Evolutionary conservation across 1,284 basidiomycete genomes (phyloP), one percentile per base, ranked within the genome.

Genomic region (Laetiporus sulphureus): DNA sequence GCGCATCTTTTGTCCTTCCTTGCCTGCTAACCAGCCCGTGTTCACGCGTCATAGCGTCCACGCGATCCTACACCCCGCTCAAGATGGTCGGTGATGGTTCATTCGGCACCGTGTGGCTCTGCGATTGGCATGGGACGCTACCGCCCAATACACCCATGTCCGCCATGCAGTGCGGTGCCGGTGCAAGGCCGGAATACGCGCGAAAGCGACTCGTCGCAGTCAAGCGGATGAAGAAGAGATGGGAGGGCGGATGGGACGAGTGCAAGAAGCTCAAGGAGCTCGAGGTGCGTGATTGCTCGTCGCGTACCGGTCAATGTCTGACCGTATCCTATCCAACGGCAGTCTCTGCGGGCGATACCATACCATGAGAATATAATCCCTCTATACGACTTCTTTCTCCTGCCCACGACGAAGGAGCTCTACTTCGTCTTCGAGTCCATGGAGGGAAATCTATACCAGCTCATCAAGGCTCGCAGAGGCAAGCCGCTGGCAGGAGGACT

Each of bases 371-470:
- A 96, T 64, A 92, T 98, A 68, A 98, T 99, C 61, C 94, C 96
- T 40, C 76, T 99, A 49, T 99, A 99, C 72, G 96, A 99, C 66
- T 95, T 93, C 57, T 99, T 98, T 69, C 86, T 98, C 54, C 82
- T 94, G 36, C 94, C 94, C 1, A 76, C 82, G 49, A 82, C 91
- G 41, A 91, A 89, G 63, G 93, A 99, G 67, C 88, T 99, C 53
- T 97, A 98, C 67, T 98, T 99, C 61, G 96, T 99, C 39, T 99
- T 99, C 64, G 96, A 99, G 68, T 94, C 93, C 61, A 99, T 99
- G 96, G 96, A 99, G 66, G 96, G 96, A 55, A 99, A 99, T 65
- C 79, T 99, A 44, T 99, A 96, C 66, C 96, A 99, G 66, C 87
- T 99, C 66, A 96, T 97, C 65, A 98, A 96, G 69, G 85, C 94